These are phyloP conservation scores for Ilyonectria destructans DNA, from an alignment of 2,329 filamentous ascomycete genomes.

Conservation along the genomic window DNA sequence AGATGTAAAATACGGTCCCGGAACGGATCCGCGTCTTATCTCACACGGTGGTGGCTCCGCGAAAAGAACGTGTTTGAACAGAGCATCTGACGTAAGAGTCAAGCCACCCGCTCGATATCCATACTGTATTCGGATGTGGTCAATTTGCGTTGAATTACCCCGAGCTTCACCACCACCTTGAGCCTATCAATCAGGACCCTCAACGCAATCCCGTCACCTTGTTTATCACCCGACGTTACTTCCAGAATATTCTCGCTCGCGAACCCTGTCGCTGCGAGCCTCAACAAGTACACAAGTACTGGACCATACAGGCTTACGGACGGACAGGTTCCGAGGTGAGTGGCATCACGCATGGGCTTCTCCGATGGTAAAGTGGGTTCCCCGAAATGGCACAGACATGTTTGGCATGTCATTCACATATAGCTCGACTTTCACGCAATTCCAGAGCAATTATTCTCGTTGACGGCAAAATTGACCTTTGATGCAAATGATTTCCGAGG, in stretches of 20 bases:
- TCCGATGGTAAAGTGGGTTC: conserved; percentile 4
- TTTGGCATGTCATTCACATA: conserved; percentile 44
- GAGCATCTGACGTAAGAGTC: conserved; percentile 40
- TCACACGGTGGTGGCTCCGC: conserved; percentile 16
- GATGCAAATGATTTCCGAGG: conserved; percentile 67
- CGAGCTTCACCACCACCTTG: conserved; percentile 1
- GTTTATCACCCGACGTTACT: conserved; percentile 2
- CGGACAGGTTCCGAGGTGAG: conserved; percentile 17
- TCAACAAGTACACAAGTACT: not conserved
- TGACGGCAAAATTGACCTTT: conserved; percentile 59
- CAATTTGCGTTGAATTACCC: conserved; percentile 26
- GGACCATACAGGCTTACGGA: not conserved
- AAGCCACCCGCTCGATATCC: conserved; percentile 29
- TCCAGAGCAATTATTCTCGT: conserved; percentile 53
- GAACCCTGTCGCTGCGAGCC: conserved; percentile 3
- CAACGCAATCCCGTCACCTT: conserved; percentile 9
- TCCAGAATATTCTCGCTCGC: conserved; percentile 20
- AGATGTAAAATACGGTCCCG: conserved; percentile 14
- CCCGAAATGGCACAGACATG: conserved; percentile 14
- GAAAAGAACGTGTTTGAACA: conserved; percentile 39
- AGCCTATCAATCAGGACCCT: conserved; percentile 8
- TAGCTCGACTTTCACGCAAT: conserved; percentile 49
- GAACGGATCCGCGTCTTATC: conserved; percentile 30
- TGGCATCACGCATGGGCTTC: conserved; percentile 9
- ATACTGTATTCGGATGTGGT: conserved; percentile 16